Percentiles rank a stretch among this genome's conserved stretches.
Evolutionary conservation across 1,139 yeast species (phyloP).

Genomic region (Keqinozyma sinolaborantium): DNA sequence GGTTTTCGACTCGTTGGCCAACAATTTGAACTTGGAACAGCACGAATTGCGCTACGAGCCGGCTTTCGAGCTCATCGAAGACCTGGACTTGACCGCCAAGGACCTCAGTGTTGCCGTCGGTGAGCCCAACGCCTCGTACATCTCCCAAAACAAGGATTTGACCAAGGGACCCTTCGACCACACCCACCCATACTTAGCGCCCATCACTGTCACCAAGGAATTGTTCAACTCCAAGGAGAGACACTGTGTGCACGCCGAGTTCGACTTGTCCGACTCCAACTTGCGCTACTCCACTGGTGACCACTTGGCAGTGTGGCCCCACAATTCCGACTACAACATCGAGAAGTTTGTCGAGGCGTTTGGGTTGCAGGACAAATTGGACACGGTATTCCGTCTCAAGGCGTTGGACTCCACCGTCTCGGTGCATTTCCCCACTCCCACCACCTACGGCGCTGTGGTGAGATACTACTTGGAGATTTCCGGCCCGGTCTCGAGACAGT

Average conservation of each 20-base stretch:
- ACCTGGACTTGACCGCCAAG: conserved; percentile 22
- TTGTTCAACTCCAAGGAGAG: conserved; percentile 66
- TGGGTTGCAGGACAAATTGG: conserved; percentile 51
- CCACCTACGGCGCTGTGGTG: conserved; percentile 82
- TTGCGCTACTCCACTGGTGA: conserved; percentile 92
- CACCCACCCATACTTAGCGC: conserved; percentile 80
- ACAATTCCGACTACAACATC: conserved; percentile 77
- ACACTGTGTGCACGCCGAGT: conserved; percentile 86
- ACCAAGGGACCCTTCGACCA: conserved; percentile 80
- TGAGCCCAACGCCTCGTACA: conserved; percentile 73
- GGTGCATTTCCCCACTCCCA: conserved; percentile 84
- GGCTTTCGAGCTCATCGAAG: conserved; percentile 47
- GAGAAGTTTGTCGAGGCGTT: conserved; percentile 60
- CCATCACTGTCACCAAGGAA: conserved; percentile 58
- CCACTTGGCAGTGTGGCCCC: conserved; percentile 93
- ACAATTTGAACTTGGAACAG: conserved; percentile 65
- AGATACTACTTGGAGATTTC: conserved; percentile 88
- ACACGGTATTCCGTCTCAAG: conserved; percentile 60
- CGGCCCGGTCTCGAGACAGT: conserved; percentile 92
- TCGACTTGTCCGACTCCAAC: conserved; percentile 73
- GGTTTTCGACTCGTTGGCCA: conserved; percentile 64
- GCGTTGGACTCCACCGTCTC: conserved; percentile 71
- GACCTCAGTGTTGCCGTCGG: conserved; percentile 64
- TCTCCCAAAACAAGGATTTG: conserved; percentile 35
- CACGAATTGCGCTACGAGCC: conserved; percentile 79